Percentiles rank a stretch among this genome's conserved stretches.
phyloP scores from a whole-genome alignment of 345 rosid species.

The Anacardium occidentale region DNA sequence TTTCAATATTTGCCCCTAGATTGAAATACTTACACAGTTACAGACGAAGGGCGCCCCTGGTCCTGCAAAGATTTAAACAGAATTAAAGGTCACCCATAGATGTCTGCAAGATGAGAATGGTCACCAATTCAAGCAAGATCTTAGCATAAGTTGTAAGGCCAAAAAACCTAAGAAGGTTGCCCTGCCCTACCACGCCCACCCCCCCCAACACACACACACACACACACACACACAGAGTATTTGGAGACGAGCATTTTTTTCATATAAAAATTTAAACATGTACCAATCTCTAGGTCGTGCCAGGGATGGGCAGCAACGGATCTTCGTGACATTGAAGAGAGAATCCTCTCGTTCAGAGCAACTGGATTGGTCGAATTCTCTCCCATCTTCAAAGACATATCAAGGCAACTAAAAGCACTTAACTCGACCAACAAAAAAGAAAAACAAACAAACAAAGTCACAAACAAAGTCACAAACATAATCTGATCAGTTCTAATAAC shows the following conservation, averaged over 20 bases:
- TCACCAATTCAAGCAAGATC: constrained; percentile 5
- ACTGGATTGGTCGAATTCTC: constrained; percentile 22
- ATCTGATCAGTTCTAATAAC: neutral
- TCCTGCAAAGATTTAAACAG: constrained; percentile 48
- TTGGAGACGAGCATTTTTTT: neutral
- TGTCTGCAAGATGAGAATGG: constrained; percentile 14
- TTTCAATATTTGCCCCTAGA: neutral
- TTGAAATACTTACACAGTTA: constrained; percentile 65
- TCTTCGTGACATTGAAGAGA: constrained; percentile 71
- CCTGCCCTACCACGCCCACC: too few species aligned
- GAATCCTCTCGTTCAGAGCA: constrained; percentile 70
- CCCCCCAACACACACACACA: too few species aligned
- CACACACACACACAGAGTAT: too few species aligned
- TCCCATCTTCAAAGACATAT: too few species aligned
- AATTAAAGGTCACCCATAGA: constrained; percentile 1
- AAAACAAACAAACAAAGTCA: neutral
- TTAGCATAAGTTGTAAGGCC: neutral
- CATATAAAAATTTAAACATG: neutral
- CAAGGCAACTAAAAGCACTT: neutral
- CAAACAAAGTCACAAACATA: neutral
- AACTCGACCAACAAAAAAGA: too few species aligned
- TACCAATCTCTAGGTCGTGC: constrained; percentile 95
- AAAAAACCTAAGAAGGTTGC: neutral
- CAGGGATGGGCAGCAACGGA: constrained; percentile 94
- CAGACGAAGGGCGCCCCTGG: constrained; percentile 85